phyloP scores from a whole-genome alignment of 2,329 filamentous ascomycete genomes.

The Nectriaceae sp. region DNA sequence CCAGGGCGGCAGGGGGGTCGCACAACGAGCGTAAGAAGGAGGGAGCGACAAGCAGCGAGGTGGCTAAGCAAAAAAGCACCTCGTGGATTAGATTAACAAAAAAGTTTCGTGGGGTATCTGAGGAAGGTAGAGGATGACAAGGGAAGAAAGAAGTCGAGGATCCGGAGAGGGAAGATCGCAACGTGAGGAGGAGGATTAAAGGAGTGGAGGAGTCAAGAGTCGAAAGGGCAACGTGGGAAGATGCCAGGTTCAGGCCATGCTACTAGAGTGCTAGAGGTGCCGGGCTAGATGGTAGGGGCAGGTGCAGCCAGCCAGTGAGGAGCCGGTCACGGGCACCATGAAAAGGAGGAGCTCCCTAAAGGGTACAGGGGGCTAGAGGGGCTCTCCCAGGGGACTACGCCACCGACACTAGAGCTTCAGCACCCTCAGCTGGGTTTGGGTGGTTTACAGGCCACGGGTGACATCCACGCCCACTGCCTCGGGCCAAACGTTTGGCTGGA shows the following conservation, averaged over 20 bases:
- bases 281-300: slow-evolving; percentile 1
- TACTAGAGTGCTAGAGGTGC: not conserved
- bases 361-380: too few relatives aligned
- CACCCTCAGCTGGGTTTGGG: too few relatives aligned
- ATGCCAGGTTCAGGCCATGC: slow-evolving; percentile 21
- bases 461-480: too few relatives aligned
- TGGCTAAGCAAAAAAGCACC: slow-evolving; percentile 23
- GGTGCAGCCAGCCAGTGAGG: not conserved
- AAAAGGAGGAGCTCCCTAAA: not conserved
- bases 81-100: slow-evolving; percentile 29
- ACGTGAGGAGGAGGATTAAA: slow-evolving; percentile 22
- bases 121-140: slow-evolving; percentile 9
- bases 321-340: not conserved
- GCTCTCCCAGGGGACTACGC: too few relatives aligned
- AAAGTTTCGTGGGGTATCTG: slow-evolving; percentile 19
- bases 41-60: slow-evolving; percentile 23
- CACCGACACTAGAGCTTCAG: too few relatives aligned
- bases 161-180: slow-evolving; percentile 15
- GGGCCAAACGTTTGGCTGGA: too few relatives aligned
- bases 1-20: slow-evolving; percentile 14
- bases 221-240: slow-evolving; percentile 32
- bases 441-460: too few relatives aligned
- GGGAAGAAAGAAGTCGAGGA: slow-evolving; percentile 16
- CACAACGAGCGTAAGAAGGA: slow-evolving; percentile 23
- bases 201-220: slow-evolving; percentile 17